Conservation (phyloP, 129 eudicot genomes). For the Apium graveolens region DNA sequence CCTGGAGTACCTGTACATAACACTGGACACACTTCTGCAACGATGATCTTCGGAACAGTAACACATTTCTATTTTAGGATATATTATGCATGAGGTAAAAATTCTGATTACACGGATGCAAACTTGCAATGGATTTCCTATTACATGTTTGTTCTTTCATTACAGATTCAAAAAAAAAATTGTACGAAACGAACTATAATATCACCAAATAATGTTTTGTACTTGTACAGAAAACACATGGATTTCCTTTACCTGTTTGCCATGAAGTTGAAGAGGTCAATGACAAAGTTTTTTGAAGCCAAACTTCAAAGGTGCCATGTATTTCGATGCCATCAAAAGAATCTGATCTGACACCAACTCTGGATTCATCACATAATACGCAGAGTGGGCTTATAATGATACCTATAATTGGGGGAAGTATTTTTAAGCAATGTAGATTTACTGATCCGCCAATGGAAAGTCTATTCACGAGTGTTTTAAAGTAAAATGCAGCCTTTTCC, state of each 20-base stretch:
- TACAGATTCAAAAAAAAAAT: too few relatives aligned
- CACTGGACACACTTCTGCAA: not conserved
- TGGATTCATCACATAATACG: conserved; percentile 14
- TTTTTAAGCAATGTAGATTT: conserved; percentile 51
- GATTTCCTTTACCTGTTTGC: conserved; percentile 63
- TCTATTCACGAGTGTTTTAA: conserved; percentile 42
- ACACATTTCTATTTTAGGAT: not conserved
- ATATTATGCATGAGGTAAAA: not conserved
- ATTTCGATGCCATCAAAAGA: conserved; percentile 26
- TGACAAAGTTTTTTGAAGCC: conserved; percentile 48
- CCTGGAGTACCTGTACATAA: not conserved
- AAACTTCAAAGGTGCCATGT: conserved; percentile 39
- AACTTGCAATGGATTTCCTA: not conserved
- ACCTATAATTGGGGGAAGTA: conserved; percentile 57
- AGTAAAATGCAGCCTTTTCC: conserved; percentile 45
- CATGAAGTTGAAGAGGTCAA: conserved; percentile 65
- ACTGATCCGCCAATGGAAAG: conserved; percentile 60
- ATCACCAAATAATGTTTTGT: not conserved
- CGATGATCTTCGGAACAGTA: not conserved
- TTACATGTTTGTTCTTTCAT: not conserved
- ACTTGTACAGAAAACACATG: not conserved
- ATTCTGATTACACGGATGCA: not conserved
- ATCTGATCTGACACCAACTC: conserved; percentile 17
- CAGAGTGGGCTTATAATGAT: conserved; percentile 51
- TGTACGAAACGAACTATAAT: too few relatives aligned